Evolutionary conservation across 75 land plant genomes (phyloP), one percentile per base, ranked within the genome.

Genomic region (Picea glauca): DNA sequence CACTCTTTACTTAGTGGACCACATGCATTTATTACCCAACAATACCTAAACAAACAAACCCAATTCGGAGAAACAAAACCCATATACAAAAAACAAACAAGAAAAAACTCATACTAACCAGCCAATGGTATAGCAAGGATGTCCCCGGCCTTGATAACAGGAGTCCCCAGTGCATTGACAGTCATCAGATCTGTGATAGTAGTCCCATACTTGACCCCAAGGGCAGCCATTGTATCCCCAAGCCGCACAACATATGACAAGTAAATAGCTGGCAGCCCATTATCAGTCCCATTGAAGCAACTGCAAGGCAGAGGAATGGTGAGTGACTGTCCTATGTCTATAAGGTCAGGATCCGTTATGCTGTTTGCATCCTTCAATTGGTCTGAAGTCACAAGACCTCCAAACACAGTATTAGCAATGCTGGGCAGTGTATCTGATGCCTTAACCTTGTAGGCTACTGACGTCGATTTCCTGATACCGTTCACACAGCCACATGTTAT

Each of bases 231-330:
- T 2, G 87, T 79, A 46, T 93, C 96, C 38, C 74, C 84, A 2
- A 35, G 35, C 58, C 75, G 30, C 54, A 93, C 93, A 26, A 89
- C 91, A 72, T 93, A 93, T 3, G 91, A 85, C 76, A 93, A 72
- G 50, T 87, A 91, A 23, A 89, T 63, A 2, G 91, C 82, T 1
- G 91, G 89, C 70, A 87, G 78, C 20, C 74, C 65, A 58, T 88
- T 90, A 74, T 88, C 93, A 13, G 83, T 79, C 23, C 77, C 76
- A 74, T 91, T 89, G 78, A 89, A 89, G 82, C 96, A 93, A 31
- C 87, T 81, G 77, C 96, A 93, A 2, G 96, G 93, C 17, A 93
- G 76, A 1, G 96, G 96, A 50, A 93, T 85, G 31, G 60, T 60
- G 46, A 93, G 85, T 5, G 56, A 70, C 68, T 77, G 80, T 58